Base-by-base conservation (phyloP, 163 green algal species). In the Prototheca cutis region DNA sequence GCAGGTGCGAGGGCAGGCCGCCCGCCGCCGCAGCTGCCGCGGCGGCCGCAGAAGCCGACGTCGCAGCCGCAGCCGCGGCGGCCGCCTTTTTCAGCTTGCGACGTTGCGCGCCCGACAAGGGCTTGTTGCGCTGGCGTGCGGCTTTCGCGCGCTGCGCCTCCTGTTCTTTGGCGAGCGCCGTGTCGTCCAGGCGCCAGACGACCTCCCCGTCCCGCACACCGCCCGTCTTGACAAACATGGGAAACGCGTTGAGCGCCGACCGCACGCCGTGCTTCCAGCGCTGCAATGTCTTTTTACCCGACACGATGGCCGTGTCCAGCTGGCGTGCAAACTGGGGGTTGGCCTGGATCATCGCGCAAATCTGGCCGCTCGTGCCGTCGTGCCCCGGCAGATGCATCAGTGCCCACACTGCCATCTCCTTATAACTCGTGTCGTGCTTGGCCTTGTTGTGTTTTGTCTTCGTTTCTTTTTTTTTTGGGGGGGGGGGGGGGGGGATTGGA, bases 251-350 rank as follows among this genome's bases (percentile, higher is more conserved):
- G 49, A 77, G 67, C 21, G 70, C 70, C 39, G 24, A 55, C 27
- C 70, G 59, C 59, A 77, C 70, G 52, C 70, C 70, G 61, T 77
- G 70, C 63, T 73, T 77, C 70, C 70, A 77, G 51, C 69, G 48
- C 54, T 71, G 63, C 59, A 77, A 59, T 39, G 69, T 77, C 60
- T 77, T 77, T 55, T 77, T 77, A 21, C 69, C 69, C 45, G 56
- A 68, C 10, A 77, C 69, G 25, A 77, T 77, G 30, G 69, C 69
- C 4, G 53, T 69, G 60, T 77, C 69, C 53, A 77, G 64, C 67
- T 77, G 69, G 13, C 59, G 59, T n/a, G 42, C 24, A 49, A 61
- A 77, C 5, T 53, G 31, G 3, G 47, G 55, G 39, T 68, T 72
- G 7, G 45, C 30, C 21, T 28, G 31, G 13, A 77, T 77, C 21